These are phyloP conservation scores for Aureobasidium sp. DNA, from an alignment of 2,329 filamentous ascomycete species.

Conservation along the genomic window DNA sequence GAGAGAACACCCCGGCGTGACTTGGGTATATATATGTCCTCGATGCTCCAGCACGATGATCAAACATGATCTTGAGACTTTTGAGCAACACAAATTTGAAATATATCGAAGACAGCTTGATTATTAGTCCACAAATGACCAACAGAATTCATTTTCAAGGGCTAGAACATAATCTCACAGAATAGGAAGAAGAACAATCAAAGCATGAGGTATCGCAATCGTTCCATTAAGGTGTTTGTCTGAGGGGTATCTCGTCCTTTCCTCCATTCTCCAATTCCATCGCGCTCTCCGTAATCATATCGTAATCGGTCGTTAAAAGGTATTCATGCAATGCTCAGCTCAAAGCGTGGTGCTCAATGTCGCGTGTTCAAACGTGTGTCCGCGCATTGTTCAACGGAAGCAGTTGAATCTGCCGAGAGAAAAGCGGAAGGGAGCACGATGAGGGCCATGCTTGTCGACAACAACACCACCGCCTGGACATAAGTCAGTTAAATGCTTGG, in stretches of 20 bases:
- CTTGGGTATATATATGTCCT: too few species aligned
- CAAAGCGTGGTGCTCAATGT: background rate
- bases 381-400: slow-evolving; percentile 34
- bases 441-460: slow-evolving; percentile 44
- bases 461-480: slow-evolving; percentile 39
- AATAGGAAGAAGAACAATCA: background rate
- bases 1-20: too few species aligned
- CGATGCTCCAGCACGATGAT: too few species aligned
- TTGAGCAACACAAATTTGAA: too few species aligned
- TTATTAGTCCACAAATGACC: too few species aligned
- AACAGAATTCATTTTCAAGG: too few species aligned
- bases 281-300: background rate
- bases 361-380: background rate
- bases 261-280: background rate
- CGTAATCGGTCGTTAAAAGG: background rate
- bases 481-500: background rate
- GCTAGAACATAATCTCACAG: too few species aligned
- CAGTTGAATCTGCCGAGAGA: slow-evolving; percentile 44
- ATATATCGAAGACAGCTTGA: too few species aligned
- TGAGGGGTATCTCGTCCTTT: background rate
- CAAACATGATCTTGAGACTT: too few species aligned
- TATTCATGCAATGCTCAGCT: background rate
- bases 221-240: background rate
- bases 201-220: background rate
- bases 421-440: slow-evolving; percentile 43